Evolutionary conservation across 352 stramenopile species (phyloP).

Genomic region (Globisporangium echinulatum): DNA sequence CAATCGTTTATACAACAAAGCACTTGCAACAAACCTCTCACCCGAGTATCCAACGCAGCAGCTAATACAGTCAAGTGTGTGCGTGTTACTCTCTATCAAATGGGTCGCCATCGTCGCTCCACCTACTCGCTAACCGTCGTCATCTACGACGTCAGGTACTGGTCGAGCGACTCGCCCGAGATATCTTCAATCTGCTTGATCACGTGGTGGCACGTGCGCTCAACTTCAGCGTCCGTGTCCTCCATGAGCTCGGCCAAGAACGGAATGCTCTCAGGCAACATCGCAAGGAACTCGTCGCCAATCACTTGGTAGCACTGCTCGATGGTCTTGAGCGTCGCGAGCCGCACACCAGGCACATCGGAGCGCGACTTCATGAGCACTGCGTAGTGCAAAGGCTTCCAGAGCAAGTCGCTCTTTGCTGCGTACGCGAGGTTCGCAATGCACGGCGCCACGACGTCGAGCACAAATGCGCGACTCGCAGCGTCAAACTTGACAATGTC

Average conservation of each 20-base stretch:
- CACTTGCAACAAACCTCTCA: too few relatives aligned
- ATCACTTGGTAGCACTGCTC: slow-evolving; percentile 85
- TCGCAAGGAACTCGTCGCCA: slow-evolving; percentile 84
- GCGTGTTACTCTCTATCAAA: too few relatives aligned
- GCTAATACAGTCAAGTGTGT: too few relatives aligned
- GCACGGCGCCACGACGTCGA: slow-evolving; percentile 56
- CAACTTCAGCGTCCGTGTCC: slow-evolving; percentile 79
- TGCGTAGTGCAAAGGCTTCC: slow-evolving; percentile 86
- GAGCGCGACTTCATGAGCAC: slow-evolving; percentile 85
- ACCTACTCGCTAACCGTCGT: too few relatives aligned
- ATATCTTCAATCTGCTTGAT: slow-evolving; percentile 89
- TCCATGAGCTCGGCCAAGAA: slow-evolving; percentile 88
- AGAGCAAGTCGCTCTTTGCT: slow-evolving; percentile 82
- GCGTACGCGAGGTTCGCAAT: slow-evolving; percentile 82
- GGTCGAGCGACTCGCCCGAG: slow-evolving; percentile 83
- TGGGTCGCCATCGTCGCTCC: too few relatives aligned
- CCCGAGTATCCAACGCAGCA: too few relatives aligned
- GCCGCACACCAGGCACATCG: slow-evolving; percentile 51
- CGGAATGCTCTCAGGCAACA: slow-evolving; percentile 87
- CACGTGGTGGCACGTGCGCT: slow-evolving; percentile 79
- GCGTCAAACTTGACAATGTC: slow-evolving; percentile 54
- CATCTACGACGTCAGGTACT: slow-evolving; percentile 70
- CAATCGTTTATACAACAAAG: too few relatives aligned
- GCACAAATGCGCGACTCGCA: slow-evolving; percentile 40
- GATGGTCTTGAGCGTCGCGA: slow-evolving; percentile 72